Evolutionary conservation across 306 rosid species (phyloP).

Genomic region (Cucumis cinereus): DNA sequence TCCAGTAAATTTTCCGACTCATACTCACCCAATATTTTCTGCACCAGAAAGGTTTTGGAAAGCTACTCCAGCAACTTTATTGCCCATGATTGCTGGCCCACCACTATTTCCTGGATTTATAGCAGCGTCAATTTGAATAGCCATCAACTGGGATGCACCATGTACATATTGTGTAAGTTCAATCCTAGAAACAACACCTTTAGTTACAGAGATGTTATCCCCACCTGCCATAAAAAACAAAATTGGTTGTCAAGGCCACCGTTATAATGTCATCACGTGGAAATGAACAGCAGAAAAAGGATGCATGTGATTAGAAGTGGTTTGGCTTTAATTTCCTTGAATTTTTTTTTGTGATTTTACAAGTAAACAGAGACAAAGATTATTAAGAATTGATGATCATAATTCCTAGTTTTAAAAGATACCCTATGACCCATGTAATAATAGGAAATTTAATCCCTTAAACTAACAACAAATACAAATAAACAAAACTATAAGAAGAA

Average conservation of each 20-base stretch:
- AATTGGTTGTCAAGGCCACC: neutral
- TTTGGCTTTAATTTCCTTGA: neutral
- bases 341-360: neutral
- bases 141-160: conserved; percentile 82
- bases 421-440: neutral
- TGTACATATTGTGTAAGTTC: conserved; percentile 91
- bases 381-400: neutral
- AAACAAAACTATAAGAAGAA: neutral
- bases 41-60: conserved; percentile 97
- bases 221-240: conserved; percentile 40
- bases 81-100: conserved; percentile 87
- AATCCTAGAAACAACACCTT: conserved; percentile 85
- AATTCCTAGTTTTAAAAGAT: neutral
- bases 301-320: neutral
- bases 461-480: neutral
- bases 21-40: conserved; percentile 77
- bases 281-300: neutral
- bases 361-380: neutral
- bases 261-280: neutral
- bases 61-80: conserved; percentile 83
- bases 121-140: conserved; percentile 92
- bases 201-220: conserved; percentile 85
- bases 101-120: conserved; percentile 97
- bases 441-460: neutral
- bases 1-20: neutral